Base-by-base conservation (phyloP, 1,284 basidiomycete species). In the Stereum hirsutum region DNA sequence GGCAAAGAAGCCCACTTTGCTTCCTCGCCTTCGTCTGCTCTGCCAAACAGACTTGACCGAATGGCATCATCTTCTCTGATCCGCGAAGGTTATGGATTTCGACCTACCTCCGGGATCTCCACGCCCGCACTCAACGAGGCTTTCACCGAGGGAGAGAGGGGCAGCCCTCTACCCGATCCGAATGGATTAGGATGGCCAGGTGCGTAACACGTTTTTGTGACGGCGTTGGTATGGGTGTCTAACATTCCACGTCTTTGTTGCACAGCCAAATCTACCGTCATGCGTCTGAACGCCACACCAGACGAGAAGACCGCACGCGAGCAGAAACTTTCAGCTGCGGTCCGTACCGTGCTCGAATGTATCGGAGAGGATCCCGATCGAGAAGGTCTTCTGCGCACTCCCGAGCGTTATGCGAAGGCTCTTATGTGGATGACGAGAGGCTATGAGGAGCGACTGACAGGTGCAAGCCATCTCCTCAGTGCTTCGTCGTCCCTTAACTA, bases 401-500 rank as follows among this genome's bases (percentile, higher is more conserved):
- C 96, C 12, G 90, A 95, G 55, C 76, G 96, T 34, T 99, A 98
- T 64, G 95, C 94, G 24, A 89, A 99, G 63, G 94, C 96, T 23
- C 70, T 99, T 43, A 80, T 99, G 70, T 99, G 93, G 93, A 97
- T 99, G 94, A 99, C 96, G 27, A 85, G 88, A 57, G 96, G 96
- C 3, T 99, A 99, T 65, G 96, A 98, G 60, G 94, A 98, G 62
- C 78, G 89, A 51, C 65, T 99, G 50, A 78, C 81, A 64, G 89
- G 91, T 90, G 48, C 53, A 43, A 21, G 27, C 21, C 32, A 19
- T 41, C 30, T 36, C 38, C 17, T 12, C 28, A 27, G n/a, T 24
- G 21, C 39, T 23, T 28, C 35, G 7, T 32, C 21, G 24, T 37
- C 34, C 26, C 42, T 19, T 35, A 39, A 43, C 38, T 41, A 41